Conservation (phyloP, 1,284 basidiomycete species). For the Kalmanozyma brasiliensis region DNA sequence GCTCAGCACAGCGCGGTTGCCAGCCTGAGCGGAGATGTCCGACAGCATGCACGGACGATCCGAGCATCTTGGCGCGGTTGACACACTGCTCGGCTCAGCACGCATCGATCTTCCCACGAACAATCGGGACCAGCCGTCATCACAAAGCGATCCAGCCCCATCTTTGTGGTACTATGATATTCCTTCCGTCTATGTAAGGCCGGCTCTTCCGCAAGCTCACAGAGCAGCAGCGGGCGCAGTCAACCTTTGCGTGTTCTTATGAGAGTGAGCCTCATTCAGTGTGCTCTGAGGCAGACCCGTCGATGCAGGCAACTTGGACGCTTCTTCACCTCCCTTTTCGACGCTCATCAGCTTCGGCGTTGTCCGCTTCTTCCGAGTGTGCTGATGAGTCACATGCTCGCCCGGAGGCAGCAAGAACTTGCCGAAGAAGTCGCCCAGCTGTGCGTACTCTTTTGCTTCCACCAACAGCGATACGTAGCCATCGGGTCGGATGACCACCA, state of each 20-base stretch:
- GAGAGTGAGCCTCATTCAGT: constrained; percentile 17
- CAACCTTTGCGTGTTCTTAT: constrained; percentile 18
- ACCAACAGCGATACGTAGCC: constrained; percentile 35
- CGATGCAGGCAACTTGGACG: constrained; percentile 3
- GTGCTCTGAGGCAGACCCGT: constrained; percentile 13
- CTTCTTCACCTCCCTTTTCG: background rate
- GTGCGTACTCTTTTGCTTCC: constrained; percentile 3
- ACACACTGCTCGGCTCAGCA: too few species aligned
- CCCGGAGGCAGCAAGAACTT: constrained; percentile 13
- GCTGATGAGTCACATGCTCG: constrained; percentile 21
- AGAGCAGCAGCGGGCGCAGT: constrained; percentile 19
- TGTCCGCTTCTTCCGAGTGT: constrained; percentile 23
- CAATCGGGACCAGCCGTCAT: too few species aligned
- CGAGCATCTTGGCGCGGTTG: too few species aligned
- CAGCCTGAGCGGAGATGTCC: too few species aligned
- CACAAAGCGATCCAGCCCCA: too few species aligned
- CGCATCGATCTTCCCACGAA: too few species aligned
- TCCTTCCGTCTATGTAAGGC: background rate
- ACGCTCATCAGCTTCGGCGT: constrained; percentile 17
- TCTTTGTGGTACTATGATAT: background rate
- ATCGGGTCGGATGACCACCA: constrained; percentile 38
- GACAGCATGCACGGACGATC: too few species aligned
- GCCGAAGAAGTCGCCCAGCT: constrained; percentile 27
- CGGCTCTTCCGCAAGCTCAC: background rate
- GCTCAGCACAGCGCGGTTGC: too few species aligned